phyloP scores from a whole-genome alignment of 1,284 basidiomycete species.

The Sporisorium scitamineum region DNA sequence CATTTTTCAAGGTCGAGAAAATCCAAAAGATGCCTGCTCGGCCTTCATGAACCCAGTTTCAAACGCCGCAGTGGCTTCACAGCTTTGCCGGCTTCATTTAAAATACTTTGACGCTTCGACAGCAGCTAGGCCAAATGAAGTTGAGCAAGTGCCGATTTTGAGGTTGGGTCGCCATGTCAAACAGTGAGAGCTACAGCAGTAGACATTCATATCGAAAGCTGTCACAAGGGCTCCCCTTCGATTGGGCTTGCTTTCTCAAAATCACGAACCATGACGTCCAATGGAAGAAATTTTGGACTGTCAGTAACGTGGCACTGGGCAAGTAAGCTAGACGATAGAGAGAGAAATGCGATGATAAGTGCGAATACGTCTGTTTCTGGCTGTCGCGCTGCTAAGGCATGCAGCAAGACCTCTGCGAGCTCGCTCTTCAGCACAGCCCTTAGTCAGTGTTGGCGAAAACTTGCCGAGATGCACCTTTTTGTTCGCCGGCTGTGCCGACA shows the following conservation, averaged over 20 bases:
- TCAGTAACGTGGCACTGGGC: background rate
- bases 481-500: background rate
- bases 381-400: no score
- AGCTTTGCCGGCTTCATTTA: no score
- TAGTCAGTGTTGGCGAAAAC: no score
- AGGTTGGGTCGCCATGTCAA: background rate
- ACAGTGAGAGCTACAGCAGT: no score
- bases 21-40: background rate
- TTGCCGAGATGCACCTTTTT: background rate
- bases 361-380: conserved; percentile 1
- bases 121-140: background rate
- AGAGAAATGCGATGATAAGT: background rate
- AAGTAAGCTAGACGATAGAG: conserved; percentile 1
- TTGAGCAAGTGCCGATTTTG: background rate
- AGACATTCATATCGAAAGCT: background rate
- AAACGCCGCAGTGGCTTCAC: background rate
- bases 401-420: background rate
- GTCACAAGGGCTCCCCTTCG: background rate
- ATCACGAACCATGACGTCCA: background rate
- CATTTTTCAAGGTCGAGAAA: background rate
- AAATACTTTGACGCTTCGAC: no score
- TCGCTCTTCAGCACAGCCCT: background rate
- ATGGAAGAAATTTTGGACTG: background rate
- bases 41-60: background rate
- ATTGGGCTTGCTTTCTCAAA: no score